phyloP scores from a whole-genome alignment of 352 stramenopile genomes.

The Phytophthora podocarpi region DNA sequence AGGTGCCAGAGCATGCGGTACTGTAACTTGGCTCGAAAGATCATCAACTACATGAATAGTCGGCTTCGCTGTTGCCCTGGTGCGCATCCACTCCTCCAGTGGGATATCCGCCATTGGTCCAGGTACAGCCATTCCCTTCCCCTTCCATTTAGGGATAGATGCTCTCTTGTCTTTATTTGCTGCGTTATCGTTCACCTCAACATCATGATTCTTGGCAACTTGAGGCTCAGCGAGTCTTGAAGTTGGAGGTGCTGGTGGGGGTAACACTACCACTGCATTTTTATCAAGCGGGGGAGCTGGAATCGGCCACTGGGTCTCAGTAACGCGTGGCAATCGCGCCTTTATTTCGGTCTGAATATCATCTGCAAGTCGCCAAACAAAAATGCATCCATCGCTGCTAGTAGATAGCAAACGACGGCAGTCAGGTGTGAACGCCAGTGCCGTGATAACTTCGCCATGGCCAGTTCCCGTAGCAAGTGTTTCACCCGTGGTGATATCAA shows the following conservation, averaged over 20 bases:
- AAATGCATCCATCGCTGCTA: conserved; percentile 87
- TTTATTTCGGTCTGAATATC: conserved; percentile 80
- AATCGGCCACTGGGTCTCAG: conserved; percentile 31
- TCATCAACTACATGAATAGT: conserved; percentile 40
- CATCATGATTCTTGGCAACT: no score
- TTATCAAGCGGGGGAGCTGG: conserved; percentile 31
- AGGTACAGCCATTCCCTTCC: conserved; percentile 45
- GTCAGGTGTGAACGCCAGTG: conserved; percentile 86
- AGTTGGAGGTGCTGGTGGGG: conserved; percentile 41
- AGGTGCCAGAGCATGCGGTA: no score
- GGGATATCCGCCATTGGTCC: conserved; percentile 58
- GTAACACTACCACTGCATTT: conserved; percentile 2
- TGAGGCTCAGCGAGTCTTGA: not conserved
- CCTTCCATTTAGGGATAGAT: conserved; percentile 53
- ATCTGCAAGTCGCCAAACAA: conserved; percentile 87
- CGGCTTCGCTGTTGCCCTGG: conserved; percentile 55
- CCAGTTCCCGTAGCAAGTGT: conserved; percentile 77
- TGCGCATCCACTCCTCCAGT: conserved; percentile 82
- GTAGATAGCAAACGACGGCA: conserved; percentile 83
- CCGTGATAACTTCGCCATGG: conserved; percentile 86
- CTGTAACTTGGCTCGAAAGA: no score
- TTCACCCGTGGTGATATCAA: conserved; percentile 83
- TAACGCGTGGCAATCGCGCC: conserved; percentile 44
- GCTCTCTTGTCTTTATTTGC: conserved; percentile 33
- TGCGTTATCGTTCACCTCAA: not conserved